Conservation (phyloP, 441 rosid species). For the Syzygium syzygioides region DNA sequence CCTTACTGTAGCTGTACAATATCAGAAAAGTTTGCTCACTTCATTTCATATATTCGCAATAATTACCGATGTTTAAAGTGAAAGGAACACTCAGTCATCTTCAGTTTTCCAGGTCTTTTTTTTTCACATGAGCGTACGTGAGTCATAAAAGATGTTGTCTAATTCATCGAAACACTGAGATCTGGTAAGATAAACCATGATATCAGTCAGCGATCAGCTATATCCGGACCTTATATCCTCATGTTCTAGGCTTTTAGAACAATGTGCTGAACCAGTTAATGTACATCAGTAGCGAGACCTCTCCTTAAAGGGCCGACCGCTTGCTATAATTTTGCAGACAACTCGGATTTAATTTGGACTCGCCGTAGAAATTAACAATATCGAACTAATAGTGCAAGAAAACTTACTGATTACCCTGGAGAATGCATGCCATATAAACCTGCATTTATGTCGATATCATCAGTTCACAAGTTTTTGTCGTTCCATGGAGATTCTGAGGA, state of each 20-base stretch:
- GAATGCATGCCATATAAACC: conserved; percentile 93
- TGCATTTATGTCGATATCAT: conserved; percentile 23
- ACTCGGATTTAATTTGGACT: background rate
- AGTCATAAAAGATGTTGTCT: background rate
- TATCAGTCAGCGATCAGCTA: background rate
- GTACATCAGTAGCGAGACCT: background rate
- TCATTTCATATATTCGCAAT: background rate
- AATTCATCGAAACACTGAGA: background rate
- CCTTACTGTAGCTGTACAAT: background rate
- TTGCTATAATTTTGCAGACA: background rate
- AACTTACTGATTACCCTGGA: conserved; percentile 68
- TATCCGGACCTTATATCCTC: background rate
- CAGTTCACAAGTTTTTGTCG: background rate
- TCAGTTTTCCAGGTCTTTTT: background rate
- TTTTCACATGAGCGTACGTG: background rate
- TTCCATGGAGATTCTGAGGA: background rate
- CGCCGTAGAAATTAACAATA: background rate
- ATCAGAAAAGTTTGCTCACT: background rate
- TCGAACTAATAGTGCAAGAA: background rate
- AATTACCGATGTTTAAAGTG: background rate
- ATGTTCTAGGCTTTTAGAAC: background rate
- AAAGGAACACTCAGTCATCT: background rate
- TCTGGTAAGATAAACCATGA: background rate
- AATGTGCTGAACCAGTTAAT: background rate
- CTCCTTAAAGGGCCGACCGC: background rate